Evolutionary conservation across 2,329 filamentous ascomycete species (phyloP).

Genomic region (Neopestalotiopsis sp.): DNA sequence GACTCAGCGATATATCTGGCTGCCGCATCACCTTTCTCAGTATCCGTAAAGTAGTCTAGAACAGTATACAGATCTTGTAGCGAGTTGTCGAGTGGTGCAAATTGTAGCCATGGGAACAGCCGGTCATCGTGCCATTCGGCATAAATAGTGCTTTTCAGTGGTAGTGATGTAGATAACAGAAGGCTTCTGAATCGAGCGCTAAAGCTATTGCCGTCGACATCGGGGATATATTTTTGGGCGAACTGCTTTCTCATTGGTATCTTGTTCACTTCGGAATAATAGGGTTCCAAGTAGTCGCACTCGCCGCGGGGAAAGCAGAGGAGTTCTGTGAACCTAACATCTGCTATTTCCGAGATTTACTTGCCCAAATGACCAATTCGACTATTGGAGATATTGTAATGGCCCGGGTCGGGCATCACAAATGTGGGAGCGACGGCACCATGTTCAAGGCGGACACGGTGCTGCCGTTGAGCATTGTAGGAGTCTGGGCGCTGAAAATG

Average conservation of each 20-base stretch:
- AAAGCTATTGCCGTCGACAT: conserved; percentile 64
- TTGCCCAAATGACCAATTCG: conserved; percentile 29
- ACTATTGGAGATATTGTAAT: conserved; percentile 41
- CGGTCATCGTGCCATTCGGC: conserved; percentile 69
- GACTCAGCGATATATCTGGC: conserved; percentile 56
- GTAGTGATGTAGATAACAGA: conserved; percentile 59
- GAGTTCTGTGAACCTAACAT: conserved; percentile 36
- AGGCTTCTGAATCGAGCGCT: conserved; percentile 57
- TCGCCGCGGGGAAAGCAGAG: conserved; percentile 33
- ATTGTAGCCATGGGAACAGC: conserved; percentile 67
- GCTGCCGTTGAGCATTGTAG: conserved; percentile 72
- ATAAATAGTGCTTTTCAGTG: conserved; percentile 67
- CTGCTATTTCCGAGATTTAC: conserved; percentile 32
- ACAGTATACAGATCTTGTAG: conserved; percentile 64
- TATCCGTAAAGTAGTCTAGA: conserved; percentile 62
- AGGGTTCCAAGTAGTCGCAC: conserved; percentile 33
- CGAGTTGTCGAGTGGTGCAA: conserved; percentile 64
- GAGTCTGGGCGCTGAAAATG: conserved; percentile 74
- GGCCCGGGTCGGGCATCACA: conserved; percentile 44
- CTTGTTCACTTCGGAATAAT: conserved; percentile 25
- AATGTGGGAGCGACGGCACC: conserved; percentile 51
- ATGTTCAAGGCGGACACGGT: conserved; percentile 56
- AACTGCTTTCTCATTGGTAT: conserved; percentile 43
- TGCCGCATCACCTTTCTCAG: conserved; percentile 44
- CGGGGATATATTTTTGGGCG: conserved; percentile 59